These are phyloP conservation scores for Penicillium sumatraense DNA, from an alignment of 2,329 filamentous ascomycete species.

Conservation along the genomic window DNA sequence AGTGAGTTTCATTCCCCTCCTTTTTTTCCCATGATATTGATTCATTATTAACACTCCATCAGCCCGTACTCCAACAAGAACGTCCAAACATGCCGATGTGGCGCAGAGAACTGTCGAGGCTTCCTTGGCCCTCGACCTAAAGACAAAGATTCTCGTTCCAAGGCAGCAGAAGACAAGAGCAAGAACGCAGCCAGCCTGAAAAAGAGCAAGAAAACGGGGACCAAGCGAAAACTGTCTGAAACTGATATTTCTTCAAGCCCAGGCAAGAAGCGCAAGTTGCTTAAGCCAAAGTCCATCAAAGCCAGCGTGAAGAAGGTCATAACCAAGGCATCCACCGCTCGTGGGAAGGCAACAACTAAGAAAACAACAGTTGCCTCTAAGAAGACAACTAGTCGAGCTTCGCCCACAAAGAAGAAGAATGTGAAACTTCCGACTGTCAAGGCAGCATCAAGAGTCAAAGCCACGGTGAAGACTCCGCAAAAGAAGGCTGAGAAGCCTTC, in stretches of 20 bases:
- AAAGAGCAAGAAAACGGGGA: conserved; percentile 24
- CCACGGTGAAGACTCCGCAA: conserved; percentile 21
- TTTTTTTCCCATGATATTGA: background rate
- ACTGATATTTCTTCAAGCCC: background rate
- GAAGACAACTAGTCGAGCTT: conserved; percentile 11
- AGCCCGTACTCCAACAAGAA: conserved; percentile 65
- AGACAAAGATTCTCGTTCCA: conserved; percentile 47
- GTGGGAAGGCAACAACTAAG: conserved; percentile 26
- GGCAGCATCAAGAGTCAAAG: conserved; percentile 32
- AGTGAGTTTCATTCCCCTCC: conserved; percentile 49
- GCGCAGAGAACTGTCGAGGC: conserved; percentile 64
- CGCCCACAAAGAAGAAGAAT: conserved; percentile 21
- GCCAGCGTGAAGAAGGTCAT: conserved; percentile 35
- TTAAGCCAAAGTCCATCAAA: conserved; percentile 36
- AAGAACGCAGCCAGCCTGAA: conserved; percentile 19
- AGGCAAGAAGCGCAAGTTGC: conserved; percentile 33
- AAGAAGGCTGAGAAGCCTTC: conserved; percentile 10
- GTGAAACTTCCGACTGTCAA: conserved; percentile 37
- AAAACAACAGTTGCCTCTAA: conserved; percentile 15
- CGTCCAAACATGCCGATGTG: conserved; percentile 67
- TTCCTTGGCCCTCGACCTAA: conserved; percentile 62
- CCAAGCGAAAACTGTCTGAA: conserved; percentile 39
- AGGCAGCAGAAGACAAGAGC: conserved; percentile 33
- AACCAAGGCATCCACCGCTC: conserved; percentile 18
- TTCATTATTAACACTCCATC: conserved; percentile 14